Conservation (phyloP, 2,329 filamentous ascomycete genomes). For the Nannizziopsis arthrosporioides region DNA sequence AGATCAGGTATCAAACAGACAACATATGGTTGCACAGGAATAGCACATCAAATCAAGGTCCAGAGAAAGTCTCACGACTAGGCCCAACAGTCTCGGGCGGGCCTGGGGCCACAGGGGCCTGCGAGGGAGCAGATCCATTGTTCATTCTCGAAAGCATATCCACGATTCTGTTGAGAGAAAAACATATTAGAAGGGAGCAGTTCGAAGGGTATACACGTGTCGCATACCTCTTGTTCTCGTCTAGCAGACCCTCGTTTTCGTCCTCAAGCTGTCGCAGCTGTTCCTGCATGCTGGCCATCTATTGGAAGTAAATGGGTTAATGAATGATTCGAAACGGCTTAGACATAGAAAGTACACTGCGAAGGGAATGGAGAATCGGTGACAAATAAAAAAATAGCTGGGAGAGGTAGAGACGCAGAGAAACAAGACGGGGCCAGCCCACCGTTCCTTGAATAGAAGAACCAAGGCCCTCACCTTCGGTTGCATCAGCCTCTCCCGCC, state of each 20-base stretch:
- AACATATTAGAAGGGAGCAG: not conserved
- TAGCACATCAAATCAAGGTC: not conserved
- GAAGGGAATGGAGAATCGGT: slow-evolving; percentile 16
- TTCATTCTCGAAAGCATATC: slow-evolving; percentile 27
- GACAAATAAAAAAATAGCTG: slow-evolving; percentile 14
- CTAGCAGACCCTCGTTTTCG: slow-evolving; percentile 35
- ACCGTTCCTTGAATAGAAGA: slow-evolving; percentile 40
- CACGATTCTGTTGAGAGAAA: slow-evolving; percentile 24
- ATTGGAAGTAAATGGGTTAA: slow-evolving; percentile 20
- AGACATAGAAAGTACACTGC: slow-evolving; percentile 11
- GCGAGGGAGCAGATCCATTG: slow-evolving; percentile 4
- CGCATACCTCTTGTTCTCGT: slow-evolving; percentile 33
- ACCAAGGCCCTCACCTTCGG: slow-evolving; percentile 38
- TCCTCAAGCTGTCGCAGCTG: slow-evolving; percentile 37
- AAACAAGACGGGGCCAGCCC: slow-evolving; percentile 33
- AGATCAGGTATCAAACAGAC: not conserved
- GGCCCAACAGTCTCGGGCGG: not conserved
- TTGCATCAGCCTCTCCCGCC: slow-evolving; percentile 25
- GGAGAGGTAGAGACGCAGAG: slow-evolving; percentile 15
- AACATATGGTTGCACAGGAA: no score
- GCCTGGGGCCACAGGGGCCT: slow-evolving; percentile 3
- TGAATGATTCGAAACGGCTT: slow-evolving; percentile 15
- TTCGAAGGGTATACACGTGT: not conserved
- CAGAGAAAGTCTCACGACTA: slow-evolving; percentile 1
- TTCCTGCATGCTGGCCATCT: slow-evolving; percentile 40